These are phyloP conservation scores for Collybiopsis luxurians DNA, from an alignment of 768 basidiomycete species.

Conservation along the genomic window DNA sequence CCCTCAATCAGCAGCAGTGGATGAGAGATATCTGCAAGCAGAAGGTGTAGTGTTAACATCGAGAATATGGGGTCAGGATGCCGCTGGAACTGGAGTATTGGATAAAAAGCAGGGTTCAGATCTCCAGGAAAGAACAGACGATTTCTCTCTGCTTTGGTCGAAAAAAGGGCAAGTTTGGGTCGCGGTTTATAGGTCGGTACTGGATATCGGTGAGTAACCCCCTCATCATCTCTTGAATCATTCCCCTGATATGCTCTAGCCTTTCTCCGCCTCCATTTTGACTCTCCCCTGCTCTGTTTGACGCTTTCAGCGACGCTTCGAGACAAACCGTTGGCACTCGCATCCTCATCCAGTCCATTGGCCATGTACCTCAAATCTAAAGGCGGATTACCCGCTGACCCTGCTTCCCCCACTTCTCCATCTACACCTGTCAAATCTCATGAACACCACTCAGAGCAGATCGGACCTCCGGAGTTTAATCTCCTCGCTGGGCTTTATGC, in stretches of 20 bases:
- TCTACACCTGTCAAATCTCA: slow-evolving; percentile 28
- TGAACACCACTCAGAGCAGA: slow-evolving; percentile 29
- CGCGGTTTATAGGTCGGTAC: slow-evolving; percentile 71
- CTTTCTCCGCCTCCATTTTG: slow-evolving; percentile 65
- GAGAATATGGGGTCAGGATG: slow-evolving; percentile 71
- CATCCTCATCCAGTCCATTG: slow-evolving; percentile 39
- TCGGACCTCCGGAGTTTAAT: slow-evolving; percentile 48
- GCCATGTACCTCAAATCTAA: slow-evolving; percentile 34
- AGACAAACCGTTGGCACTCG: slow-evolving; percentile 60
- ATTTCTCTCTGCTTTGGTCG: slow-evolving; percentile 67
- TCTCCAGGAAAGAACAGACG: slow-evolving; percentile 34
- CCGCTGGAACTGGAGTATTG: slow-evolving; percentile 1
- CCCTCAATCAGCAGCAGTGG: slow-evolving; percentile 67
- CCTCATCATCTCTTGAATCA: not conserved
- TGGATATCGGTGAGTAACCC: slow-evolving; percentile 72
- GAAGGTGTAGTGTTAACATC: slow-evolving; percentile 76
- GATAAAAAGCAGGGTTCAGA: not conserved
- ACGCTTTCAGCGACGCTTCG: slow-evolving; percentile 87
- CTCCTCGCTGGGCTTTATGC: slow-evolving; percentile 64
- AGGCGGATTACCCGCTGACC: slow-evolving; percentile 30
- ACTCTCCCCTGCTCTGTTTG: slow-evolving; percentile 77
- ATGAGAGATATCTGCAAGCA: slow-evolving; percentile 72
- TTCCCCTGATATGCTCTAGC: slow-evolving; percentile 38
- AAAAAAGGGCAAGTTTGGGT: slow-evolving; percentile 62
- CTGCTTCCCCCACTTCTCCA: slow-evolving; percentile 27